Evolutionary conservation across 1,284 basidiomycete genomes (phyloP).

Genomic region (Fistulinella cinereoalba): DNA sequence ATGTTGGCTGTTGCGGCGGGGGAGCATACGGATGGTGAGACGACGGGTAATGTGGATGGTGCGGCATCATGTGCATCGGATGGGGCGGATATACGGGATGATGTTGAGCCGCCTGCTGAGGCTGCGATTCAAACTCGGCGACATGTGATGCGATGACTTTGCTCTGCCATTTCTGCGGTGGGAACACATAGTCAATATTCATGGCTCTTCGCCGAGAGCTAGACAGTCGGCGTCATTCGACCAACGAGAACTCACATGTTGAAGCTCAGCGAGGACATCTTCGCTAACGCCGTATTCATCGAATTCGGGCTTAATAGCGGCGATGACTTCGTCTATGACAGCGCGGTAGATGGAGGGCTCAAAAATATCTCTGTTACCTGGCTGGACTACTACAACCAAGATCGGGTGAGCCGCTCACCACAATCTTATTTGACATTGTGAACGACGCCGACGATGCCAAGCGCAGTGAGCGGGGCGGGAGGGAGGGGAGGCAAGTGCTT

Average conservation of each 20-base stretch:
- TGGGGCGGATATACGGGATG: conserved; percentile 54
- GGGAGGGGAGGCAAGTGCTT: conserved; percentile 39
- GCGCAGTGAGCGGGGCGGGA: conserved; percentile 37
- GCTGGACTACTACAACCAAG: conserved; percentile 53
- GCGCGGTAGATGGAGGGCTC: conserved; percentile 90
- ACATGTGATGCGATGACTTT: conserved; percentile 92
- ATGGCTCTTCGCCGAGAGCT: background rate
- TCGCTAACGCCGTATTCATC: conserved; percentile 96
- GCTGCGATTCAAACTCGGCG: conserved; percentile 82
- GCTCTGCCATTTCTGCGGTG: conserved; percentile 84
- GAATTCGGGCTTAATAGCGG: conserved; percentile 88
- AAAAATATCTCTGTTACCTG: conserved; percentile 56
- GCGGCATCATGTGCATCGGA: conserved; percentile 49
- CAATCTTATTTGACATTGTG: conserved; percentile 84
- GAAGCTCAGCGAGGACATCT: conserved; percentile 85
- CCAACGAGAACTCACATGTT: conserved; percentile 62
- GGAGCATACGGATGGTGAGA: conserved; percentile 46
- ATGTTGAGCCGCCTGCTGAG: conserved; percentile 40
- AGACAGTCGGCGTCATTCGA: conserved; percentile 3
- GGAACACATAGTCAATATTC: conserved; percentile 8
- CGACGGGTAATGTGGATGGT: conserved; percentile 45
- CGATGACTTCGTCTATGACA: conserved; percentile 97
- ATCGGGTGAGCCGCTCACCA: conserved; percentile 78
- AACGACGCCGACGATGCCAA: conserved; percentile 33
- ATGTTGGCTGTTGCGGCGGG: conserved; percentile 32